These are phyloP conservation scores for Septoria linicola DNA, from an alignment of 2,329 filamentous ascomycete genomes.

Conservation along the genomic window DNA sequence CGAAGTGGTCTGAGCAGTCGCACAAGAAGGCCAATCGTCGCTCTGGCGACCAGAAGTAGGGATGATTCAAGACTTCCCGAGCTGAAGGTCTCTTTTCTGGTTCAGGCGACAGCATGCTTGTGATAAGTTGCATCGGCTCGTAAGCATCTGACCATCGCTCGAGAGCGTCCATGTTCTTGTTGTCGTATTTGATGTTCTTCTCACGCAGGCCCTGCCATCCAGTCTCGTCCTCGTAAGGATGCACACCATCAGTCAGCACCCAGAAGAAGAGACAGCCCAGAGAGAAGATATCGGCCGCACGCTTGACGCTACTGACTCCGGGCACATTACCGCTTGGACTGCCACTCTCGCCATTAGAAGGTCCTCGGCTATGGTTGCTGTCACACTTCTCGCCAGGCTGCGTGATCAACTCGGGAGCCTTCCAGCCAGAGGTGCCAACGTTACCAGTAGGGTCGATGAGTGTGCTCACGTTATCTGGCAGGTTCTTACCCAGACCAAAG, in stretches of 20 bases:
- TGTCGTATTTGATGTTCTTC: conserved; percentile 92
- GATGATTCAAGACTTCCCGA: conserved; percentile 79
- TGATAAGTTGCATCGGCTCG: conserved; percentile 84
- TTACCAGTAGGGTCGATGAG: conserved; percentile 93
- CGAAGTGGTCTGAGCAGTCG: conserved; percentile 93
- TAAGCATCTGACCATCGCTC: conserved; percentile 70
- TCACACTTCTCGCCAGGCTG: conserved; percentile 46
- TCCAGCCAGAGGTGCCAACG: conserved; percentile 93
- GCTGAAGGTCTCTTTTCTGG: conserved; percentile 70
- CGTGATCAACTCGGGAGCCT: conserved; percentile 86
- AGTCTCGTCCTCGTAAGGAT: conserved; percentile 92
- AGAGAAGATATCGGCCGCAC: conserved; percentile 96
- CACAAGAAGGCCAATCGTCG: conserved; percentile 91
- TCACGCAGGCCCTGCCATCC: conserved; percentile 82
- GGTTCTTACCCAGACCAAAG: conserved; percentile 95
- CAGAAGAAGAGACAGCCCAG: conserved; percentile 98
- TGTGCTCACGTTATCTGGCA: conserved; percentile 91
- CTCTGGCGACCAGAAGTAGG: conserved; percentile 93
- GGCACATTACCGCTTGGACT: conserved; percentile 40
- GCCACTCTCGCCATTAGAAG: conserved; percentile 57
- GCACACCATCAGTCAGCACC: conserved; percentile 86
- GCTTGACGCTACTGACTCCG: conserved; percentile 71
- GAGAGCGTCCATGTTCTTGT: conserved; percentile 59
- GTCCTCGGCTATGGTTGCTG: conserved; percentile 46
- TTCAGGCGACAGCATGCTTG: conserved; percentile 70